A percentile compares a stretch with the other conserved stretches of the same genome.
phyloP scores from a whole-genome alignment of 345 rosid species.

The Cardamine occulta region DNA sequence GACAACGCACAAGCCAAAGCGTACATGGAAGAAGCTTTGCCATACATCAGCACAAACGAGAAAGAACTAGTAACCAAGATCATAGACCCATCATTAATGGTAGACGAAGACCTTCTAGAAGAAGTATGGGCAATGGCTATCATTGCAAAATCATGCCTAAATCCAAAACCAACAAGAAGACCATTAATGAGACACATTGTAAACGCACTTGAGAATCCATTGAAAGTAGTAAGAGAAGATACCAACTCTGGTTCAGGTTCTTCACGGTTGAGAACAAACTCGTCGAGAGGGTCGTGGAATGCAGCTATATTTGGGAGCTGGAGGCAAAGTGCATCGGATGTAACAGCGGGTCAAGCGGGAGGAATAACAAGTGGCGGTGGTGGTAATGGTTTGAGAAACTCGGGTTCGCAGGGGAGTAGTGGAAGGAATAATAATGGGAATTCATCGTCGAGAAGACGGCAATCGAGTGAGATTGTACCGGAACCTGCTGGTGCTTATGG shows the following conservation, averaged over 20 bases:
- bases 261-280: slow-evolving; percentile 78
- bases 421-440: slow-evolving; percentile 59
- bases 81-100: slow-evolving; percentile 81
- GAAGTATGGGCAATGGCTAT: slow-evolving; percentile 99
- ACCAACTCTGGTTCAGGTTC: slow-evolving; percentile 55
- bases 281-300: slow-evolving; percentile 94
- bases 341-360: slow-evolving; percentile 57
- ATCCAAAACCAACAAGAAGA: slow-evolving; percentile 88
- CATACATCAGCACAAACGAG: slow-evolving; percentile 79
- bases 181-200: slow-evolving; percentile 93
- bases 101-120: slow-evolving; percentile 92
- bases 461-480: slow-evolving; percentile 86
- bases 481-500: slow-evolving; percentile 54
- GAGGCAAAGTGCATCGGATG: slow-evolving; percentile 89
- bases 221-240: slow-evolving; percentile 91
- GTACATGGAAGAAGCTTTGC: slow-evolving; percentile 73
- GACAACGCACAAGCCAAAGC: slow-evolving; percentile 70
- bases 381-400: slow-evolving; percentile 66
- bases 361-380: slow-evolving; percentile 51
- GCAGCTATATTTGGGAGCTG: slow-evolving; percentile 94
- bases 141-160: slow-evolving; percentile 91
- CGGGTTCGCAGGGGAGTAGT: slow-evolving; percentile 84
- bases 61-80: slow-evolving; percentile 92
- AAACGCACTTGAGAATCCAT: slow-evolving; percentile 90
- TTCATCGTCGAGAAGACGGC: slow-evolving; percentile 76